phyloP scores from a whole-genome alignment of 768 basidiomycete species.

The Russula brevipes region DNA sequence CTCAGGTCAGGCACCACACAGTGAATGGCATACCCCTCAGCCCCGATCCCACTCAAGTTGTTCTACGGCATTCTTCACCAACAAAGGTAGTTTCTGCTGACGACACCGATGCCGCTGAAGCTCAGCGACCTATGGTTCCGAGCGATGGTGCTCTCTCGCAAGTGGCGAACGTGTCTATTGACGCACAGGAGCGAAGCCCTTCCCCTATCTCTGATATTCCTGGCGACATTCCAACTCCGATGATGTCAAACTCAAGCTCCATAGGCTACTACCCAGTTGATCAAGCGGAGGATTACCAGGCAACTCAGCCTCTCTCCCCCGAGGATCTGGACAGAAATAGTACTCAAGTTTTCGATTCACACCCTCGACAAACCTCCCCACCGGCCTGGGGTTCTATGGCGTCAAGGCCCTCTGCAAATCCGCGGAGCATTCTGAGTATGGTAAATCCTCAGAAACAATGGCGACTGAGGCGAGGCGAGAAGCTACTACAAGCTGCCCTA shows the following conservation, averaged over 20 bases:
- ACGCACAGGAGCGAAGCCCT: not conserved
- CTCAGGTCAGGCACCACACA: conserved; percentile 13
- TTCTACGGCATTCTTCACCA: not conserved
- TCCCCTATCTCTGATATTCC: conserved; percentile 4
- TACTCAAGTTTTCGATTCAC: conserved; percentile 6
- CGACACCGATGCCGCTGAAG: not conserved
- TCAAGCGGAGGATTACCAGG: conserved; percentile 16
- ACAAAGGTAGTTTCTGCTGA: not conserved
- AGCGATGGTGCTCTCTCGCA: conserved; percentile 1
- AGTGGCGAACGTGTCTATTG: conserved; percentile 4
- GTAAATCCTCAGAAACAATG: conserved; percentile 33
- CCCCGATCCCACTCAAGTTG: conserved; percentile 9
- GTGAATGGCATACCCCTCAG: not conserved
- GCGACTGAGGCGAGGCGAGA: conserved; percentile 20
- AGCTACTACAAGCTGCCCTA: conserved; percentile 6
- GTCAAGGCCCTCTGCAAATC: conserved; percentile 26
- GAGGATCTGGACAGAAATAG: conserved; percentile 12
- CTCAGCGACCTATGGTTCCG: not conserved
- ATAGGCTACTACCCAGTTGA: not conserved
- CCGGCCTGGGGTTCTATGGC: not conserved
- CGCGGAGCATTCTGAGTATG: conserved; percentile 33
- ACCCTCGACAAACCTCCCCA: not conserved
- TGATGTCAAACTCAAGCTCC: conserved; percentile 14
- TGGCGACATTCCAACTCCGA: conserved; percentile 13
- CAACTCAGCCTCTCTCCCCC: conserved; percentile 18